Evolutionary conservation across 2,329 filamentous ascomycete species (phyloP).

Genomic region (Chaetomium sp.): DNA sequence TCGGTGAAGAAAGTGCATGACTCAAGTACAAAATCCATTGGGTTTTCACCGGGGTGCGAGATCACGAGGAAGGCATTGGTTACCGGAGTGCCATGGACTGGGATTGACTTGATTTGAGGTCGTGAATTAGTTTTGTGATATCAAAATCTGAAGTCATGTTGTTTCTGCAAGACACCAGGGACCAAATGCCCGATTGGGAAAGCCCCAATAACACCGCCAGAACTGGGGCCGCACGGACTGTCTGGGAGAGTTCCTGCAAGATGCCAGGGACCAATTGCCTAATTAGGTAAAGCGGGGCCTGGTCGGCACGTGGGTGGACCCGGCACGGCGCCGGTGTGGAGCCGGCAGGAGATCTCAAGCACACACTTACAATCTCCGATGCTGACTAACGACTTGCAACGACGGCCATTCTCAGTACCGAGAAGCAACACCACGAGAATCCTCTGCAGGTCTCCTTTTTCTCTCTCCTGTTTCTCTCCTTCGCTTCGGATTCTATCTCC

Average conservation of each 20-base stretch:
- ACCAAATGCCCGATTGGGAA: not conserved
- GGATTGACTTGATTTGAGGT: not conserved
- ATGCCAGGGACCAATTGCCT: not conserved
- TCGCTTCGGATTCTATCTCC: not conserved
- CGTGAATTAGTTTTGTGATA: not conserved
- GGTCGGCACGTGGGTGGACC: not conserved
- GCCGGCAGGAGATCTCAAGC: no score
- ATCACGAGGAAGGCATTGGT: not conserved
- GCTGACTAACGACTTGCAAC: not conserved
- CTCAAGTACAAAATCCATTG: not conserved
- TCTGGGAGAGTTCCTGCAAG: not conserved
- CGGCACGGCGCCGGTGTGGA: not conserved
- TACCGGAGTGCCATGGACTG: not conserved
- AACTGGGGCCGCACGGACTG: no score
- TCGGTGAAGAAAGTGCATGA: not conserved
- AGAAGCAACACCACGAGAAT: not conserved
- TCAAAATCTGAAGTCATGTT: not conserved
- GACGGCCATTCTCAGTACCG: not conserved
- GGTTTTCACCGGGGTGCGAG: not conserved
- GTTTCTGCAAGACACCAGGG: not conserved
- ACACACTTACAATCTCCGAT: not conserved
- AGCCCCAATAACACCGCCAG: not conserved
- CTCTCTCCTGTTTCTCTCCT: not conserved
- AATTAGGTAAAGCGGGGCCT: not conserved
- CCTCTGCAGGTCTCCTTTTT: not conserved